Evolutionary conservation across 805 yeast species (phyloP).

Genomic region (Ogataea degrootiae): DNA sequence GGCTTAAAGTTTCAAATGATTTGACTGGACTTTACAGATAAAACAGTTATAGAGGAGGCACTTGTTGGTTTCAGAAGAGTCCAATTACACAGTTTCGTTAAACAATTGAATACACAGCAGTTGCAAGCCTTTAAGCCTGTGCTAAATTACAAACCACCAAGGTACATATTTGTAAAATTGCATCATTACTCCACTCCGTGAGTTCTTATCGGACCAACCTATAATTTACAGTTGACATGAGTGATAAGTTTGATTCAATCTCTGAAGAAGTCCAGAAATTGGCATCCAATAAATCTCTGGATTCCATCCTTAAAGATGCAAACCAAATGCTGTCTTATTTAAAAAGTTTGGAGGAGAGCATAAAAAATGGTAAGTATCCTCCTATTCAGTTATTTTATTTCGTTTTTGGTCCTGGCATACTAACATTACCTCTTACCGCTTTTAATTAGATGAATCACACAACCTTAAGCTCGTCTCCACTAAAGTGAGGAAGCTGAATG

Average conservation of each 20-base stretch:
- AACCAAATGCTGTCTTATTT: constrained; percentile 23
- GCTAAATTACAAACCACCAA: too few species aligned
- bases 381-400: too few species aligned
- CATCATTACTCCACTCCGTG: too few species aligned
- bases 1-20: too few species aligned
- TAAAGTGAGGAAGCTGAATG: constrained; percentile 17
- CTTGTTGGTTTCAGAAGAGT: too few species aligned
- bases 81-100: too few species aligned
- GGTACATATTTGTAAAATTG: too few species aligned
- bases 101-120: too few species aligned
- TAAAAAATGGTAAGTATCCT: constrained; percentile 15
- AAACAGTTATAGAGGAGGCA: too few species aligned
- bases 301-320: constrained; percentile 25
- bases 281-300: constrained; percentile 26
- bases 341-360: constrained; percentile 17
- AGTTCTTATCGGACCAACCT: too few species aligned
- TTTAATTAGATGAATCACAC: not conserved
- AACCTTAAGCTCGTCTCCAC: constrained; percentile 4
- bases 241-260: constrained; percentile 20
- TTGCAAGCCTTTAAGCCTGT: too few species aligned
- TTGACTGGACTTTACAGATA: too few species aligned
- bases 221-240: constrained; percentile 5
- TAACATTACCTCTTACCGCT: not conserved
- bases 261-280: constrained; percentile 28
- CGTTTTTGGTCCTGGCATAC: not conserved